Evolutionary conservation across 148 eudicot species (phyloP), one percentile per base, ranked within the genome.

Genomic region (Arbutus unedo): DNA sequence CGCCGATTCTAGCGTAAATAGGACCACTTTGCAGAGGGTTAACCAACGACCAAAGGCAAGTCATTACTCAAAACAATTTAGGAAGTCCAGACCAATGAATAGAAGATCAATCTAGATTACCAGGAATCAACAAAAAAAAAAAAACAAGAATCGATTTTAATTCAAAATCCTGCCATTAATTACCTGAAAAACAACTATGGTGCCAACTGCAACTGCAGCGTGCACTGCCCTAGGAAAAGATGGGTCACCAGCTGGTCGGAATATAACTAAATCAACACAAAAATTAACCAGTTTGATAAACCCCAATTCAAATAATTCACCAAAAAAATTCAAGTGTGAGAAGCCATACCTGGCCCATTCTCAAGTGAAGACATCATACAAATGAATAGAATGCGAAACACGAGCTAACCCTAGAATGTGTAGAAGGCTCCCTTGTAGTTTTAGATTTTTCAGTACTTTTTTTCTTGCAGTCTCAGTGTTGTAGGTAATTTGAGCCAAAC

Each of bases 111-210:
- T 53, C 16, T 6, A 23, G 41, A 60, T 57, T 9, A 75, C 49
- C 64, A 23, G 48, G 15, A 53, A 15, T 3, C 21, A 78, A 3
- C 41, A 49, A 79, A 53, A 57, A 19, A 66, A 5, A 8, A 25
- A 41, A 60, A 53, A n/a, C 19, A 50, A 44, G 11, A 47, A 81
- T 54, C 60, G 51, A 78, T 60, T 38, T 38, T 67, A 3, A 31
- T 31, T 66, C 66, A 41, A 25, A 16, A 82, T 10, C 14, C 70
- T 64, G 23, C 43, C 23, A 43, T 56, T 74, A 77, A 83, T 90
- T 85, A 96, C 99, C 97, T 96, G 99, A 93, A 96, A 94, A 10
- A 94, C 99, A 83, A 96, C 98, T 97, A 96, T 93, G 15, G 99
- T 93, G 23, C 98, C 98, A 51, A 96, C 97, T 8, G 97, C 99